Percentiles rank a stretch among this genome's conserved stretches.
Evolutionary conservation across 2,329 filamentous ascomycete genomes (phyloP).

Genomic region (Fusarium agapanthi): DNA sequence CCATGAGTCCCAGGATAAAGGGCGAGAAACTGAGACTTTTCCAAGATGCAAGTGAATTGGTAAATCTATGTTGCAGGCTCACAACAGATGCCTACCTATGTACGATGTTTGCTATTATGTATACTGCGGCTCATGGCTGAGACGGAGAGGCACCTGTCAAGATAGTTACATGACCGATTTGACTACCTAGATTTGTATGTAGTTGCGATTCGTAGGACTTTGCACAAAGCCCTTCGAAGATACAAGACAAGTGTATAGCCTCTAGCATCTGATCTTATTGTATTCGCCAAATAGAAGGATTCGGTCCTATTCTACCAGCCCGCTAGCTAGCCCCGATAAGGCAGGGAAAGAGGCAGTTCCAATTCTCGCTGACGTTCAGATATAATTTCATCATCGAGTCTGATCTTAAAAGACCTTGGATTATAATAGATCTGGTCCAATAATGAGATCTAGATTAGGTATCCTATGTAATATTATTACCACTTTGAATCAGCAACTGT

Average conservation of each 20-base stretch:
- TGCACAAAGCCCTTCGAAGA: neutral
- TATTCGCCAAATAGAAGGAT: neutral
- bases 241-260: neutral
- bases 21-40: slow-evolving; percentile 28
- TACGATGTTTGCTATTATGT: slow-evolving; percentile 4
- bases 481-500: neutral
- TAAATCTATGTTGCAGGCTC: neutral
- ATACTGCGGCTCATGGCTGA: neutral
- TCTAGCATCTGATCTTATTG: neutral
- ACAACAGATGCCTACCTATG: neutral
- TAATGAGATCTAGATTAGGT: neutral
- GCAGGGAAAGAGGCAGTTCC: neutral
- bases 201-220: neutral
- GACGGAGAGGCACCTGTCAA: neutral
- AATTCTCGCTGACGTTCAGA: neutral
- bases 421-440: neutral
- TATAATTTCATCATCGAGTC: neutral
- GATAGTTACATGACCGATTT: neutral
- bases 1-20: neutral
- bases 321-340: neutral
- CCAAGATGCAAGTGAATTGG: slow-evolving; percentile 12
- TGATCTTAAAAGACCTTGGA: neutral
- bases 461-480: neutral
- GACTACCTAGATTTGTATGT: neutral
- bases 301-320: neutral